Evolutionary conservation across 2,329 filamentous ascomycete genomes (phyloP).

Genomic region (Parastagonospora nodorum): DNA sequence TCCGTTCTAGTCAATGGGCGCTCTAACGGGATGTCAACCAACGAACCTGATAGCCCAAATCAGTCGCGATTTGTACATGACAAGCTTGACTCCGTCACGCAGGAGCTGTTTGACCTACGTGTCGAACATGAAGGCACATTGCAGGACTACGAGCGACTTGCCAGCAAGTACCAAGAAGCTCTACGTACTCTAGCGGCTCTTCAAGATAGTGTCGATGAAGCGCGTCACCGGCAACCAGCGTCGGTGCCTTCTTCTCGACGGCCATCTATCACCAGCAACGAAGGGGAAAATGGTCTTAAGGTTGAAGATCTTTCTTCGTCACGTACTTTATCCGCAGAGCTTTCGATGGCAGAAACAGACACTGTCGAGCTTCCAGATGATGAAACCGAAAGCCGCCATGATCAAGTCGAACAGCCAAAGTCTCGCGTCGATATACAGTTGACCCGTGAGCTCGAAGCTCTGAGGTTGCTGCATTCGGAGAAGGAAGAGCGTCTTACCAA

Average conservation of each 20-base stretch:
- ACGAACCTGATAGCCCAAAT: conserved; percentile 69
- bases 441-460: conserved; percentile 68
- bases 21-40: conserved; percentile 31
- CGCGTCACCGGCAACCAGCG: conserved; percentile 62
- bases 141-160: conserved; percentile 78
- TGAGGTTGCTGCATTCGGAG: conserved; percentile 73
- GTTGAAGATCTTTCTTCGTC: conserved; percentile 74
- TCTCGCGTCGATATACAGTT: conserved; percentile 17
- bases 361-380: conserved; percentile 38
- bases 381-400: conserved; percentile 61
- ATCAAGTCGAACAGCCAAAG: conserved; percentile 50
- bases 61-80: conserved; percentile 87
- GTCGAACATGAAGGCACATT: conserved; percentile 88
- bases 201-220: conserved; percentile 83
- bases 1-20: conserved; percentile 22
- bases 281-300: conserved; percentile 70
- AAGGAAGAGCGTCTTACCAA: conserved; percentile 76
- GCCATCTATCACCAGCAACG: conserved; percentile 83
- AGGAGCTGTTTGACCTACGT: conserved; percentile 87
- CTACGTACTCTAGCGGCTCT: conserved; percentile 80
- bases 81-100: conserved; percentile 87
- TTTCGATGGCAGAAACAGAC: conserved; percentile 80
- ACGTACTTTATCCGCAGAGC: conserved; percentile 90
- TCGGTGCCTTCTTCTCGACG: conserved; percentile 65
- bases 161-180: conserved; percentile 89